A percentile compares a stretch with the other conserved stretches of the same genome.
phyloP scores from a whole-genome alignment of 768 basidiomycete species.

The Mycena rosella region DNA sequence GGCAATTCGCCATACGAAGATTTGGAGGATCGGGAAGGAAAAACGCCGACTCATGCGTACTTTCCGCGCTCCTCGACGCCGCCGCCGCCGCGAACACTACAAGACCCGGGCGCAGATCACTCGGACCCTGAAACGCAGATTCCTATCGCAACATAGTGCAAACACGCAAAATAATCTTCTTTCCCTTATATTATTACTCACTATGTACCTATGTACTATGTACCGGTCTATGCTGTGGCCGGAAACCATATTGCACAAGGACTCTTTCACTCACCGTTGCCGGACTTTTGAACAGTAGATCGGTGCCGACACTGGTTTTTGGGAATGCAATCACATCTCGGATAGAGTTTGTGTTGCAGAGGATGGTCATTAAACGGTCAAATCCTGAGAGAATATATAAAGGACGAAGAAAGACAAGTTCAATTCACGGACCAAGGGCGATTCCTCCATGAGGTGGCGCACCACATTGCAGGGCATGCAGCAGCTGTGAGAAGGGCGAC shows the following conservation, averaged over 20 bases:
- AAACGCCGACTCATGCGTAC: conserved; percentile 60
- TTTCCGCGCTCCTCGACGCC: conserved; percentile 38
- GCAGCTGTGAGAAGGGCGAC: conserved; percentile 82
- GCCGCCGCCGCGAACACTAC: conserved; percentile 42
- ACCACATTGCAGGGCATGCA: conserved; percentile 89
- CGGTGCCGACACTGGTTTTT: conserved; percentile 86
- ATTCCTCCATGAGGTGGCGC: conserved; percentile 97
- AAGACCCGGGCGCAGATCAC: conserved; percentile 38
- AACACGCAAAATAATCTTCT: conserved; percentile 12
- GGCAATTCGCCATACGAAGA: conserved; percentile 35
- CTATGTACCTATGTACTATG: conserved; percentile 32
- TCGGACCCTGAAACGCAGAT: conserved; percentile 44
- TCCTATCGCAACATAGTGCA: conserved; percentile 35
- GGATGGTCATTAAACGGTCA: conserved; percentile 92
- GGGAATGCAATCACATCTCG: conserved; percentile 98
- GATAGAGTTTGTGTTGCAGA: conserved; percentile 89
- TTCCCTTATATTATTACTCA: conserved; percentile 32
- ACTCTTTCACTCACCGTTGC: conserved; percentile 65
- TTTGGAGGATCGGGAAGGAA: conserved; percentile 50
- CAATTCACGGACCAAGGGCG: conserved; percentile 73
- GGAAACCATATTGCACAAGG: conserved; percentile 76
- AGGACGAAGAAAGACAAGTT: conserved; percentile 7
- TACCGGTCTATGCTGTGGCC: conserved; percentile 44
- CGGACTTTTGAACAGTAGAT: conserved; percentile 92
- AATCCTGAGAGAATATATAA: conserved; percentile 72